Base-by-base conservation (phyloP, 139 green algal species). In the Diplosphaera chodatii region DNA sequence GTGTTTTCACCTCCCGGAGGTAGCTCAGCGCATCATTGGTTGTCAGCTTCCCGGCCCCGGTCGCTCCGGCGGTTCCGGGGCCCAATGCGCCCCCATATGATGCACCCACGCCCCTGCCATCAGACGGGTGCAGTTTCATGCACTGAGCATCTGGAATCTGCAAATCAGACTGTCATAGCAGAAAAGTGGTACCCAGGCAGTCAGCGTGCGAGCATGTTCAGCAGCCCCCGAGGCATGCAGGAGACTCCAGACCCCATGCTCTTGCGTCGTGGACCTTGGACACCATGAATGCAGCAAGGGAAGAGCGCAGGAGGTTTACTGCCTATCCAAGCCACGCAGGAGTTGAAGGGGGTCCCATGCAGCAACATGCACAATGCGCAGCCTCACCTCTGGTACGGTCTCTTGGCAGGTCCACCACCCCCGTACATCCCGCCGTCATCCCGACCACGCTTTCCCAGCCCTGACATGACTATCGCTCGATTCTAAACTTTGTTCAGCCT, bases 21-120 rank as follows among this genome's bases (percentile, higher is more conserved):
- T 96, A 96, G n/a, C 75, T 80, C 27, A 96, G 74, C 0, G 90
- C 90, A 74, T 96, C 90, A 68, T 85, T 79, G 22, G 89, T 92
- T 32, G 89, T 94, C 31, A 92, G 78, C 32, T 74, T 67, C 32
- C 59, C 40, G 3, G 64, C 18, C 10, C 6, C 13, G 3, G 32
- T 22, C 2, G 32, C 63, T 23, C 18, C 29, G 8, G 63, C 63
- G 28, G 16, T 48, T 10, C 37, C 37, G 10, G 8, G 8, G 10
- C 37, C 37, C 10, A 10, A 6, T 20, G 37, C 8, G 8, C 8
- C 37, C 37, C 37, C 37, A 10, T 48, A 48, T 6, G 37, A 6
- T 48, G 8, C 37, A 6, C 37, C 37, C 6, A 10, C 37, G 37
- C 37, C 59, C 28, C 59, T 66, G 59, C n/a, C 59, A 13, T 20